phyloP scores from a whole-genome alignment of 257 asterid species.

The Verbena officinalis region DNA sequence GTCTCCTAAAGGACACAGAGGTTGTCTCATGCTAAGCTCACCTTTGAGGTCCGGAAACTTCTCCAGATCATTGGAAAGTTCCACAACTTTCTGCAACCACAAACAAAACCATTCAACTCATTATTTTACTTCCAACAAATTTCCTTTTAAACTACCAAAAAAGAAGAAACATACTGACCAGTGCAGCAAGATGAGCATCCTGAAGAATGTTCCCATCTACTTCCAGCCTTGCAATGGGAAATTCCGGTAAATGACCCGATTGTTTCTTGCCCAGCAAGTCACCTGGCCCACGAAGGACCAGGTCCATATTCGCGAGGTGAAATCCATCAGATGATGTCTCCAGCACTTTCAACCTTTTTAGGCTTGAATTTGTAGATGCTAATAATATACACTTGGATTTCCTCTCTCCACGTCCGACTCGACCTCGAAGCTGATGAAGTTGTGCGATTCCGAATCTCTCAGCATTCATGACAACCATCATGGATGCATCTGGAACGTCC shows the following conservation, averaged over 20 bases:
- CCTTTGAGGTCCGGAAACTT: constrained; percentile 69
- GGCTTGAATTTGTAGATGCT: constrained; percentile 60
- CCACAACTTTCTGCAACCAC: constrained; percentile 75
- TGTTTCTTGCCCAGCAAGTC: constrained; percentile 95
- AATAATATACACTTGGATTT: constrained; percentile 73
- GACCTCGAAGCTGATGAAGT: constrained; percentile 89
- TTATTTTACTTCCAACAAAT: background rate
- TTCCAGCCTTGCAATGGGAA: constrained; percentile 91
- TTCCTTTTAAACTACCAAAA: too few relatives aligned
- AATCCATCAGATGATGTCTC: constrained; percentile 84
- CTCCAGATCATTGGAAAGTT: constrained; percentile 62
- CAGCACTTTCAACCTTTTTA: constrained; percentile 75
- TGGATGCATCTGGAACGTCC: constrained; percentile 93
- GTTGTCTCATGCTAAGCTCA: constrained; percentile 95
- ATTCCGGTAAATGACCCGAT: constrained; percentile 94
- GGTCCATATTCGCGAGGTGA: constrained; percentile 92
- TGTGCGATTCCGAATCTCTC: constrained; percentile 96
- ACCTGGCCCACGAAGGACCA: constrained; percentile 88
- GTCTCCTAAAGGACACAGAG: constrained; percentile 82
- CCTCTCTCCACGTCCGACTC: constrained; percentile 93
- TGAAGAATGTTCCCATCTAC: constrained; percentile 85
- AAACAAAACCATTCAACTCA: background rate
- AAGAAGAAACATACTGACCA: constrained; percentile 47
- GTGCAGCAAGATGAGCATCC: constrained; percentile 88
- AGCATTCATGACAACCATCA: constrained; percentile 98